Base-by-base conservation (phyloP, 257 asterid species). In the Eucommia ulmoides region DNA sequence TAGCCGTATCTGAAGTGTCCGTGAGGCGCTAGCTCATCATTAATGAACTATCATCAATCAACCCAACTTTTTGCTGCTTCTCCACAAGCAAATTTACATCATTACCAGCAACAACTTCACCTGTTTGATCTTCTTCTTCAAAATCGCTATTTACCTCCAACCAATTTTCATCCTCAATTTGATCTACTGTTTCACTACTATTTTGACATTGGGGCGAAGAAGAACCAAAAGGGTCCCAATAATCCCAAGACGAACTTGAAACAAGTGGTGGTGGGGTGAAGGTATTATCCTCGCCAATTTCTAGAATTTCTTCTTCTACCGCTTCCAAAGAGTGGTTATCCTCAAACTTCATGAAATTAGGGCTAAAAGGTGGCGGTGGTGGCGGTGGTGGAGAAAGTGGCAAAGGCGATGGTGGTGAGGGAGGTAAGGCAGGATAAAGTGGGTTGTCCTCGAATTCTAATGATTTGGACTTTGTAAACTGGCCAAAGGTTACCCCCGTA, bases 351-450 rank as follows among this genome's bases (percentile, higher is more conserved):
- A 84, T 60, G 21, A 54, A 59, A 48, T 81, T 89, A 1, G 93
- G 93, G 73, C 89, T 79, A 41, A 79, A 85, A 50, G 79, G 19
- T n/a, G n/a, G n/a, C n/a, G n/a, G n/a, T 2, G 91, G 93, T 0
- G 93, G 95, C 1, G 92, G 91, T 2, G 95, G 93, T 1, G 95
- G 93, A 3, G 91, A 69, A 25, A 84, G 80, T 0, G 88, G 85
- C 54, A 76, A 24, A 45, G 79, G 83, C 22, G 80, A 78, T 1
- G 87, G 93, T 10, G 95, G 91, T 10, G 95, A 82, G 33, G 80
- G 88, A 7, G 88, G 81, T 55, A 77, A 75, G 33, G 69, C 73
- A 5, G 52, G 50, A 17, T 55, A 77, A 7, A 74, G 65, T 45
- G 64, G 48, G 9, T 69, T 53, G 5, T 77, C 93, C 24, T 85